These are phyloP conservation scores for Zygosaccharomyces kombuchaensis DNA, from an alignment of 805 yeast genomes.

Conservation along the genomic window DNA sequence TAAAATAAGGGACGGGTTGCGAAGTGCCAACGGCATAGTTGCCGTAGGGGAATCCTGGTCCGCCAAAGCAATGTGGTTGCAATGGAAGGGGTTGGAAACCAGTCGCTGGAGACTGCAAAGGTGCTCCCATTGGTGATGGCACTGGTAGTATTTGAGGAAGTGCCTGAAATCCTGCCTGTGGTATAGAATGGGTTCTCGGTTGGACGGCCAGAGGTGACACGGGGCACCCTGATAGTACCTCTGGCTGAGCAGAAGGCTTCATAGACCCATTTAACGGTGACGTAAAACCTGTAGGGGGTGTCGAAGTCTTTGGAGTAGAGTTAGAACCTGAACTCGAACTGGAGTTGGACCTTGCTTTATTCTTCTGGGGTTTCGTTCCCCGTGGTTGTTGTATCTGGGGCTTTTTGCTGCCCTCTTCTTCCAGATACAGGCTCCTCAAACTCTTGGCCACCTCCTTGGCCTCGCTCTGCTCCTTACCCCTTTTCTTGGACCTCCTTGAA, in stretches of 20 bases:
- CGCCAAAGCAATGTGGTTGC: constrained; percentile 4
- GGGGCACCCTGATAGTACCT: neutral
- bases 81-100: constrained; percentile 6
- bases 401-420: neutral
- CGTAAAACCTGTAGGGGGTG: neutral
- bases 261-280: neutral
- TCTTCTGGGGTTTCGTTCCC: neutral
- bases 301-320: neutral
- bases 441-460: neutral
- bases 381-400: neutral
- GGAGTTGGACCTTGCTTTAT: neutral
- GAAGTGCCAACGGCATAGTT: constrained; percentile 16
- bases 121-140: constrained; percentile 2
- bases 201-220: neutral
- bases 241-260: neutral
- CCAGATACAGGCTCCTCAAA: neutral
- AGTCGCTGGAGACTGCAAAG: constrained; percentile 2
- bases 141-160: neutral
- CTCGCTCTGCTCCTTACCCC: constrained; percentile 1
- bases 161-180: neutral
- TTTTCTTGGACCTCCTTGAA: constrained; percentile 2
- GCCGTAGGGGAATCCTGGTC: constrained; percentile 12
- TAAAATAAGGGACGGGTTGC: constrained; percentile 13
- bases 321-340: constrained; percentile 2
- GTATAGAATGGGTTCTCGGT: neutral